Evolutionary conservation across 202 grass and related monocot genomes (phyloP).

Genomic region (Setaria viridis): DNA sequence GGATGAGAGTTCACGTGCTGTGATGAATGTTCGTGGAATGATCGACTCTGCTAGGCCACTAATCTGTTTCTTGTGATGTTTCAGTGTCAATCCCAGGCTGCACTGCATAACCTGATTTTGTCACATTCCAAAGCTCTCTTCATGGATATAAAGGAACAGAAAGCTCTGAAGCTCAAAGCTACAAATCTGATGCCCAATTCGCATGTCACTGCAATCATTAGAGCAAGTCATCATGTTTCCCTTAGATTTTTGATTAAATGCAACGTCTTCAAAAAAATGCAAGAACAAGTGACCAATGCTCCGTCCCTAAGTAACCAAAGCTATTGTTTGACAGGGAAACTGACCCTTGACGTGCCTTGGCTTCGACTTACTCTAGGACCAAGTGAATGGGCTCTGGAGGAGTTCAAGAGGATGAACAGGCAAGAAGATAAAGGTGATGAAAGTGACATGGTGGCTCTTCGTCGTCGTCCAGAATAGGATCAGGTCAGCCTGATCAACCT

Average conservation of each 20-base stretch:
- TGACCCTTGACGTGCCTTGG: not conserved
- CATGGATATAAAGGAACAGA: not conserved
- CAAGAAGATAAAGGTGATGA: not conserved
- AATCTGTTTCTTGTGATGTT: slow-evolving; percentile 16
- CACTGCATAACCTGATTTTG: not conserved
- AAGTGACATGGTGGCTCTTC: too few species aligned
- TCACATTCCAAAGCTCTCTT: not conserved
- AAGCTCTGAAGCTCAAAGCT: slow-evolving; percentile 2
- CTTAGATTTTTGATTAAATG: not conserved
- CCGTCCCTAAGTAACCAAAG: too few species aligned
- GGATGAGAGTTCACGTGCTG: too few species aligned
- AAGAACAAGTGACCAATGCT: too few species aligned
- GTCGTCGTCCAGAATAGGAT: too few species aligned
- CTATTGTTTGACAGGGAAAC: not conserved
- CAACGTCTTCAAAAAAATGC: too few species aligned
- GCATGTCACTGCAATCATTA: not conserved
- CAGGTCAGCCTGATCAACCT: too few species aligned
- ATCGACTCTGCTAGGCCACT: not conserved
- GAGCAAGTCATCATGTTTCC: not conserved
- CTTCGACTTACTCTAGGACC: not conserved
- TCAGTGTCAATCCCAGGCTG: slow-evolving; percentile 15
- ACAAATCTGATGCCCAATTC: not conserved
- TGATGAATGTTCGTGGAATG: not conserved
- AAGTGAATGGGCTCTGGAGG: not conserved
- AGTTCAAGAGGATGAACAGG: not conserved